Evolutionary conservation across 306 rosid genomes (phyloP), one percentile per base, ranked within the genome.

Genomic region (Phaseolus lunatus): DNA sequence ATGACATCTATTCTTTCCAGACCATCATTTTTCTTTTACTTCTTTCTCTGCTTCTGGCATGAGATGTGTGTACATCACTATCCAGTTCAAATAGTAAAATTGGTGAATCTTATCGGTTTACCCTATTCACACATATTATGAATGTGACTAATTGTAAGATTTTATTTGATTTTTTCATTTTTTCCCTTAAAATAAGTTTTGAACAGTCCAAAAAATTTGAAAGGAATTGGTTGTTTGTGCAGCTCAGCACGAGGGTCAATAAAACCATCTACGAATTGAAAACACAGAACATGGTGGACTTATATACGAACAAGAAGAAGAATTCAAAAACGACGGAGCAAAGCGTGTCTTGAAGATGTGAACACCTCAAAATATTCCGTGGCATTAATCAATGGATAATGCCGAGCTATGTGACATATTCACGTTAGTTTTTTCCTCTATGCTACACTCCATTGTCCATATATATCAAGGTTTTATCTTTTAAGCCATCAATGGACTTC

Each of bases 201-300:
- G 37, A 63, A 22, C n/a, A 7, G 72, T 72, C 71, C 35, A 81
- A 84, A 50, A n/a, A n/a, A n/a, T n/a, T n/a, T n/a, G n/a, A 33
- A 18, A 22, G 37, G 66, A 68, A 57, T 3, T 10, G 49, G 75
- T 66, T 78, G 77, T 43, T 70, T 67, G 3, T 59, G 80, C 80
- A 69, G 71, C 37, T 49, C 57, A 65, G 58, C 76, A 14, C 52
- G 44, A 82, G 45, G 72, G 77, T 85, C 72, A 68, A 82, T 74
- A 54, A 65, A 53, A 59, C 52, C 14, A 62, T 81, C 18, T 2
- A 72, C 39, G 23, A 77, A 39, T 39, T 37, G 11, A 9, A 77
- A 72, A 52, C 50, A 9, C 35, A 20, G 1, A 72, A 56, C 16
- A 59, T 75, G 77, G 68, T 75, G 81, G 68, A 75, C 41, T 39